These are phyloP conservation scores for Citrullus amarus DNA, from an alignment of 306 rosid species.

Conservation along the genomic window DNA sequence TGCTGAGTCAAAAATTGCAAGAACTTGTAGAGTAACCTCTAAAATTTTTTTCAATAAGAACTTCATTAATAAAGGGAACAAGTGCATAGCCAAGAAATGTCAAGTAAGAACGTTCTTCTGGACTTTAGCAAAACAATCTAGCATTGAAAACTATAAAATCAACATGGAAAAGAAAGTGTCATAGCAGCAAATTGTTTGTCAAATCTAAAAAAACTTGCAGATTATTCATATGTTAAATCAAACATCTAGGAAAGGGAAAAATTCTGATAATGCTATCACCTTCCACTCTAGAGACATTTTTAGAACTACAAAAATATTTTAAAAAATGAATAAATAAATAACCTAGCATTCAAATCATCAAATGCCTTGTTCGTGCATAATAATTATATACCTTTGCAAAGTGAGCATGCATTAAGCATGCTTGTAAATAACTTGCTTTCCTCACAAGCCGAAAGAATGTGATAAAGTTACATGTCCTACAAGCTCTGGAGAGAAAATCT, in stretches of 20 bases:
- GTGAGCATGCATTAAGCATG: conserved; percentile 99
- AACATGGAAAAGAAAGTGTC: background rate
- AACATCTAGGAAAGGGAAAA: background rate
- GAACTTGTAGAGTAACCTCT: background rate
- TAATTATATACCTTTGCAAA: conserved; percentile 69
- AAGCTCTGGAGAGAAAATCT: conserved; percentile 57
- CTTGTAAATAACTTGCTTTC: conserved; percentile 92
- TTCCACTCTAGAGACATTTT: background rate
- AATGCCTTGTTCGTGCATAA: background rate
- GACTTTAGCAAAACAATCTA: background rate
- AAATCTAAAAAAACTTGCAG: background rate
- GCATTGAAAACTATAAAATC: background rate
- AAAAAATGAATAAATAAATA: background rate
- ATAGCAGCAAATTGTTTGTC: background rate
- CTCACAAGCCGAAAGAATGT: conserved; percentile 85
- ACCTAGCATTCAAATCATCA: background rate
- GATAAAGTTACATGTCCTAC: conserved; percentile 80
- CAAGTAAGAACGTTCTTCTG: background rate
- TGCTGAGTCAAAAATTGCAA: background rate
- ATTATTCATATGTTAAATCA: background rate
- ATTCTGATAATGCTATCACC: background rate
- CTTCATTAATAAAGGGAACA: background rate
- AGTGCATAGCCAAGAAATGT: background rate
- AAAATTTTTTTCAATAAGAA: background rate
- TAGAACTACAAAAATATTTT: background rate